Evolutionary conservation across 306 rosid species (phyloP), one percentile per base, ranked within the genome.

Genomic region (Lablab purpureus): DNA sequence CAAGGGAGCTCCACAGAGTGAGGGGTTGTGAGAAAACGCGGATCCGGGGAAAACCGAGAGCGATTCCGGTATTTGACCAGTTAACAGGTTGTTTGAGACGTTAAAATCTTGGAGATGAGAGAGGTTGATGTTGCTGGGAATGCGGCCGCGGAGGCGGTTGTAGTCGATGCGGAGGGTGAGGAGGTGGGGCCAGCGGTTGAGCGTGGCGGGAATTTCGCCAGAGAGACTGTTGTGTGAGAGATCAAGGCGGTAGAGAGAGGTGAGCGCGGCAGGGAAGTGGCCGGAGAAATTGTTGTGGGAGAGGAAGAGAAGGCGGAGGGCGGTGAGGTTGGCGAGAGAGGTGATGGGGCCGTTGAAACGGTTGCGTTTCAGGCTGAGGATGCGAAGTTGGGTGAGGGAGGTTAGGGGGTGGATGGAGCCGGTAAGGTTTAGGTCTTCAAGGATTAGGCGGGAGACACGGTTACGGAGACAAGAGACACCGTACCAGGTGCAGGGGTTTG

Each of bases 201-300:
- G 80, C 9, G 84, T 32, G 10, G 47, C 74, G 0, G 98, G 94
- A 68, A 94, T 65, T 36, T 80, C 47, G 6, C 98, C 97, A 73
- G 94, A 85, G 2, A 92, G 50, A 71, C 80, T 85, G 78, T 94
- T 94, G 81, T 79, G 47, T 0, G 98, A 89, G 51, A 94, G 91
- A 83, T 94, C 98, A 75, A 94, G 91, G 9, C 97, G 98, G 87
- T 85, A 92, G 10, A 94, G 91, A 1, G 93, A 83, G 9, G 87
- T 50, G 0, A 82, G 58, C 0, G 91, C 34, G 15, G 51, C 40
- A 12, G 97, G 97, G 7, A 94, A 79, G 12, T 66, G 71, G 14
- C 97, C 97, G 84, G 94, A 88, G 71, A 94, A 84, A 0, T 75
- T 45, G 70, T 94, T 94, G 82, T 81, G 51, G 7, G 97, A 90